Base-by-base conservation (phyloP, 2,329 filamentous ascomycete genomes). In the Zymoseptoria pseudotritici region DNA sequence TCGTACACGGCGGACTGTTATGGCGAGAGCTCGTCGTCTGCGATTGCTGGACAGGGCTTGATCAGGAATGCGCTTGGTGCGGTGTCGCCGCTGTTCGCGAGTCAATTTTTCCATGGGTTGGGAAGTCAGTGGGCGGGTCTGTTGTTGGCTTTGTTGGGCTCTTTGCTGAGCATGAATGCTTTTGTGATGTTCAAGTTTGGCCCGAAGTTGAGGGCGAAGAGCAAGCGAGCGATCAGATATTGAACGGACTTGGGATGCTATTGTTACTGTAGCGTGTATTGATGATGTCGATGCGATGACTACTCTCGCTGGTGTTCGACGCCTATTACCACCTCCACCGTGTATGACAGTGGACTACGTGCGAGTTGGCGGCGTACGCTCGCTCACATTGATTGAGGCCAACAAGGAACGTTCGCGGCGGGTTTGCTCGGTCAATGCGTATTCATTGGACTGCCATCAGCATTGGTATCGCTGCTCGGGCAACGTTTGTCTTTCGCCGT, bases 61-160 rank as follows among this genome's bases (percentile, higher is more conserved):
- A 78, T 82, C 76, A 73, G 80, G 19, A 82, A 82, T 63, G 80
- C 79, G 0, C 76, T 82, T 1, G 80, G 80, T 51, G 80, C 79
- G 2, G 77, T 82, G 0, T 79, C 79, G 22, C 80, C 80, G 0
- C 68, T 82, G 11, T 82, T 82, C 61, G 79, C 79, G 11, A 76
- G 72, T 31, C 77, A 80, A 53, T 81, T 82, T 70, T 82, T 82
- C 69, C 75, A 79, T 64, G 81, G 81, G 57, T 72, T 82, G 13
- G 80, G 79, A 3, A 80, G 78, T 61, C 79, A 81, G 66, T 82
- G 78, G 57, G 79, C 80, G 1, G 80, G 80, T 9, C 66, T 82
- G 19, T 73, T 82, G 19, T 64, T 82, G 57, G 75, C 79, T 0
- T 61, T 81, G 8, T 71, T 81, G 17, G 79, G 77, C 1, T 78